phyloP scores from a whole-genome alignment of 169 alveolate species.

The Cyclospora cayetanensis region DNA sequence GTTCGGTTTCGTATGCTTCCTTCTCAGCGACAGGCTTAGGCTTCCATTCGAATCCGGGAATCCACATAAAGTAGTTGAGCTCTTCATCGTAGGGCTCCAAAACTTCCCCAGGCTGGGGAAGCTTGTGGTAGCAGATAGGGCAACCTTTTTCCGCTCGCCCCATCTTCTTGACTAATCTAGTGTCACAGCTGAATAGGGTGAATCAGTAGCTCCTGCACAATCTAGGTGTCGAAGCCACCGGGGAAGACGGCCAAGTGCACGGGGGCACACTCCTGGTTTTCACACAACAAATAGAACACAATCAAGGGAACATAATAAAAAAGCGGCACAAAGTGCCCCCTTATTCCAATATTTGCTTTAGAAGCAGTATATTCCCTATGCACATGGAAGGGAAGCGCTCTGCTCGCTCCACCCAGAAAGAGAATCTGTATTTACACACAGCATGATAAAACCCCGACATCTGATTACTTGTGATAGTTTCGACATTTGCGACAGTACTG shows the following conservation, averaged over 20 bases:
- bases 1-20: conserved; percentile 69
- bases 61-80: conserved; percentile 81
- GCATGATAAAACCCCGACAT: too few species aligned
- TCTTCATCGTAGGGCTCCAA: conserved; percentile 80
- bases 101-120: conserved; percentile 78
- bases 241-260: neutral
- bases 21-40: conserved; percentile 77
- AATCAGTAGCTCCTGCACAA: neutral
- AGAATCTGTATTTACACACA: too few species aligned
- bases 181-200: neutral
- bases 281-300: neutral
- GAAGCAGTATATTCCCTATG: neutral
- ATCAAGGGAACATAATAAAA: neutral
- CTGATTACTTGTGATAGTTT: too few species aligned
- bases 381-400: too few species aligned
- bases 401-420: too few species aligned
- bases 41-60: conserved; percentile 82
- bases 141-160: conserved; percentile 77
- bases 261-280: neutral
- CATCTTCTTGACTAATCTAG: neutral
- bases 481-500: too few species aligned
- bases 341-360: neutral
- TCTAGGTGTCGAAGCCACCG: too few species aligned
- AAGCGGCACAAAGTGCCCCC: neutral
- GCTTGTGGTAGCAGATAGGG: conserved; percentile 77